Base-by-base conservation (phyloP, 495 filamentous ascomycete species). In the Aspergillus asperescens region DNA sequence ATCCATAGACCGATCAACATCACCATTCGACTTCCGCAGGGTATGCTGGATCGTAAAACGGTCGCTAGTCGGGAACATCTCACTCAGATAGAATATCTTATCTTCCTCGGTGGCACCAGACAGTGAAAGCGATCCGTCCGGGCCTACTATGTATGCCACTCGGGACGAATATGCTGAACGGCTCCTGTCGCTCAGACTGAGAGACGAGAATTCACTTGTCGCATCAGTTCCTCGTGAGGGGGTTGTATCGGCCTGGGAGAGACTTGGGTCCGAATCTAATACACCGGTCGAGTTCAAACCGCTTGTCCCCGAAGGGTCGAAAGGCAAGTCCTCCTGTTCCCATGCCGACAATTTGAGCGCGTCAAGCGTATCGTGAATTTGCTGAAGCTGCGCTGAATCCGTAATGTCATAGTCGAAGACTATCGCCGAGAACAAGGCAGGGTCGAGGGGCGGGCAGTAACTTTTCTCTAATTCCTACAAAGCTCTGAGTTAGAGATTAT, bases 281-380 rank as follows among this genome's bases (percentile, higher is more conserved):
- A 58, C 55, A 27, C 59, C 65, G 10, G 61, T 60, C 16, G 64
- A 42, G 22, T 58, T 62, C 22, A 58, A 25, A 5, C 73, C 74
- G 34, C 81, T 78, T 28, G 81, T 81, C 2, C 87, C 89, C 9
- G 86, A 90, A 0, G 89, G 82, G 52, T 95, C 89, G 62, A 94
- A 94, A 0, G 80, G 83, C 0, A 81, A 78, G 13, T 77, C 72
- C 57, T 89, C 83, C 55, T 92, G 85, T 18, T 76, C 73, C 18
- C 73, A 56, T 0, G 86, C 88, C 29, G 72, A 68, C 8, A 77
- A 67, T 39, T 82, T 84, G 7, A 95, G 64, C 1, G 65, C 44
- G 18, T 83, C 68, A 1, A 95, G 71, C 1, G 73, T 73, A 12
- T 73, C 55, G 7, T 79, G 73, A 13, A 81, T 76, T n/a, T 70